phyloP scores from a whole-genome alignment of 1,139 yeast genomes.

The Diutina scorzettiae region DNA sequence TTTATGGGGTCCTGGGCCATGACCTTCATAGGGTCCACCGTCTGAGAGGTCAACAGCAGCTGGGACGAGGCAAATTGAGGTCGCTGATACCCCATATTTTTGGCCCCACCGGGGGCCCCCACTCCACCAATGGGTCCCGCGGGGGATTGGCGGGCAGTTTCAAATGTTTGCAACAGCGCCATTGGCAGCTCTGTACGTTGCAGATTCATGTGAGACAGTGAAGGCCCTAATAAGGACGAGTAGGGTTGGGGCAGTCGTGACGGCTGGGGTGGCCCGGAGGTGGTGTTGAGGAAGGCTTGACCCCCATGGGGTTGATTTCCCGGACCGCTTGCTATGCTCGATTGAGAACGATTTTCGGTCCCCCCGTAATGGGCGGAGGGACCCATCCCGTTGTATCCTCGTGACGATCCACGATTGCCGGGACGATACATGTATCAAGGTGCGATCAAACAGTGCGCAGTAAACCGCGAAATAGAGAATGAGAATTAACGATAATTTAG shows the following conservation, averaged over 20 bases:
- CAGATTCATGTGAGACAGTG: background rate
- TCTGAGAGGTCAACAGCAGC: background rate
- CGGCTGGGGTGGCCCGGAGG: background rate
- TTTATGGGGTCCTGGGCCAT: conserved; percentile 4
- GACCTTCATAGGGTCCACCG: background rate
- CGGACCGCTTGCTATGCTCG: no score
- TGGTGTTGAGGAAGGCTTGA: no score
- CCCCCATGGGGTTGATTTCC: no score
- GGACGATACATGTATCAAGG: no score
- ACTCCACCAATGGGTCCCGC: no score
- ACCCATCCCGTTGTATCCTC: no score
- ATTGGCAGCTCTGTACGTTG: background rate
- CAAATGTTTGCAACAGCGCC: background rate
- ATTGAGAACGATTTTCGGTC: no score
- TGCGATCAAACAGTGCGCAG: no score
- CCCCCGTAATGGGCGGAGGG: no score
- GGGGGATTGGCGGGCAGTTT: background rate
- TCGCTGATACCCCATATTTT: background rate
- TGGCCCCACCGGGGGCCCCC: background rate
- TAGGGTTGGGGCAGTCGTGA: background rate
- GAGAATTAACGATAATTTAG: no score
- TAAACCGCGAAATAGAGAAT: no score
- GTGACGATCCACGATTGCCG: no score
- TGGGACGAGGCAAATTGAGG: background rate
- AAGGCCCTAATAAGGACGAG: background rate